Base-by-base conservation (phyloP, 129 eudicot genomes). In the Chrysanthemum seticuspe region DNA sequence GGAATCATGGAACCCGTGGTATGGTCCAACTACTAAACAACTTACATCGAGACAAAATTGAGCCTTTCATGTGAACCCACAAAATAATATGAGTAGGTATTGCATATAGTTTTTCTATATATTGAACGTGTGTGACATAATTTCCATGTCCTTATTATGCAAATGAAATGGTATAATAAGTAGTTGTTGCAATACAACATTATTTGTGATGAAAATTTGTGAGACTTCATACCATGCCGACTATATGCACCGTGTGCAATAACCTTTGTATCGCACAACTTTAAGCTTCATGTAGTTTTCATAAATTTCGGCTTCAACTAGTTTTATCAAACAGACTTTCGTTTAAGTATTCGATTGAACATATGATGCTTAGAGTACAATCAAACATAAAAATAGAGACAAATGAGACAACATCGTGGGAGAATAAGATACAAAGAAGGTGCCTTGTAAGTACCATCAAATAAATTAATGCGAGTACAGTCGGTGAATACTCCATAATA, bases 401-500 rank as follows among this genome's bases (percentile, higher is more conserved):
- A 19, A 34, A 34, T 34, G 36, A 40, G 13, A 67, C 72, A 18
- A 10, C 16, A 47, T 19, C 10, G 36, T 18, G 36, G 34, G 9
- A 16, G 61, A 36, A 36, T 52, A 13, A n/a, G 64, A 65, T 36
- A 74, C 78, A 74, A 74, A 74, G n/a, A 53, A 54, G 72, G 54
- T 52, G 65, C 78, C 27, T 74, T 55, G 72, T 74, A 74, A 74
- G 53, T 65, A 23, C 19, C 47, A 62, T 12, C 47, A 27, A 61
- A 52, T 74, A 65, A 34, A 50, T 34, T 50, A 64, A 53, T 55
- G 48, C 19, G 52, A 53, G 65, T 54, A 65, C 14, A 53, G 72
- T 74, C 27, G 68, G 40, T 78, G 68, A 65, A 64, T 65, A 72
- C 68, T 71, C 78, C 77, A 78, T 64, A 44, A 65, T 48, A 2